phyloP scores from a whole-genome alignment of 2,329 filamentous ascomycete genomes.

The Penicillium sp. region DNA sequence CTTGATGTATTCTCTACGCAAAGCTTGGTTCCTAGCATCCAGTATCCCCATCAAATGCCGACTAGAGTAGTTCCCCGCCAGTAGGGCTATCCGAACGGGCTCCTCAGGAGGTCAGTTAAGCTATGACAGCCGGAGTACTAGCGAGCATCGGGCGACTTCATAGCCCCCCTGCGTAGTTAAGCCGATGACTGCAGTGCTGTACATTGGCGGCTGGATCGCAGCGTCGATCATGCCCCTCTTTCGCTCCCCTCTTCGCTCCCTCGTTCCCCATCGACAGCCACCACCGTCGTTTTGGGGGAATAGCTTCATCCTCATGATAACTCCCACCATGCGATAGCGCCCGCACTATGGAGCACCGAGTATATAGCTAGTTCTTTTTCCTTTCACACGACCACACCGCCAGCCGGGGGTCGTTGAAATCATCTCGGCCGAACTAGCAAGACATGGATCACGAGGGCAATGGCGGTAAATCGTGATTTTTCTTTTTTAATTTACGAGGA shows the following conservation, averaged over 20 bases:
- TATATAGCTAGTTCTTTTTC: neutral
- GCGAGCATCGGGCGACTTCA: neutral
- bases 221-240: slow-evolving; percentile 9
- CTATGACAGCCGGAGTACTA: slow-evolving; percentile 7
- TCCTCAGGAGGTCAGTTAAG: neutral
- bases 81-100: slow-evolving; percentile 8
- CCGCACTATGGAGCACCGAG: neutral
- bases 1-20: neutral
- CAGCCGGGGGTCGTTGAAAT: neutral
- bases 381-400: neutral
- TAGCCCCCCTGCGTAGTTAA: neutral
- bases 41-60: neutral
- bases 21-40: slow-evolving; percentile 13
- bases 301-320: neutral
- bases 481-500: neutral
- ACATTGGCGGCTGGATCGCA: neutral
- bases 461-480: slow-evolving; percentile 3
- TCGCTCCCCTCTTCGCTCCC: neutral
- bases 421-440: slow-evolving; percentile 15
- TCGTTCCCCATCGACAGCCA: neutral
- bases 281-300: neutral
- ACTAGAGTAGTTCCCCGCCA: slow-evolving; percentile 8
- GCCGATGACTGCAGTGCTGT: neutral
- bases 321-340: neutral
- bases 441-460: slow-evolving; percentile 17